Percentiles rank a stretch among this genome's conserved stretches.
Evolutionary conservation across 2,329 filamentous ascomycete genomes (phyloP).

Genomic region (Emergomyces africanus): DNA sequence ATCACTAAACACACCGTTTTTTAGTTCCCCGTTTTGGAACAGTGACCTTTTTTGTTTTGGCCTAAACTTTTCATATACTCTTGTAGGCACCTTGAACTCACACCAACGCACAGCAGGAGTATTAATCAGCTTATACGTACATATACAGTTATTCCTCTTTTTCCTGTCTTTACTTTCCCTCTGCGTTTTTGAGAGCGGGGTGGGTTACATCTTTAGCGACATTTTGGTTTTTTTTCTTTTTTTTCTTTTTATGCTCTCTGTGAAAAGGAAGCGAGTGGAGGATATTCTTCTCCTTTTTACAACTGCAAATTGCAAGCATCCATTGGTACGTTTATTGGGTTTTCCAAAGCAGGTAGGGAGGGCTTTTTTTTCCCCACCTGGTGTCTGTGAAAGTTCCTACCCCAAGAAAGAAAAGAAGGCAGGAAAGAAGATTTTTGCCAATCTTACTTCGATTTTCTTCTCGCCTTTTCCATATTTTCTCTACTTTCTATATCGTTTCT

Average conservation of each 20-base stretch:
- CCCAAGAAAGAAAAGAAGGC: not conserved
- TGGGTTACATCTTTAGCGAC: not conserved
- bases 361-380: too few species aligned
- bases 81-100: not conserved
- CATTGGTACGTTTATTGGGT: not conserved
- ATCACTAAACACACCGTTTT: not conserved
- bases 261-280: too few species aligned
- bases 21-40: not conserved
- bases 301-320: not conserved
- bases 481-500: not conserved
- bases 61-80: not conserved
- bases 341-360: not conserved
- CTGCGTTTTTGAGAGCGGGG: conserved; percentile 2
- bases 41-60: not conserved
- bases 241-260: too few species aligned
- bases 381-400: not conserved
- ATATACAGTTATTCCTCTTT: conserved; percentile 1
- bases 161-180: conserved; percentile 3
- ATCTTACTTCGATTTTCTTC: not conserved
- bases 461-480: not conserved
- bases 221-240: too few species aligned
- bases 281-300: too few species aligned
- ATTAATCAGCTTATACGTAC: not conserved
- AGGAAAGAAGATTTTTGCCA: not conserved
- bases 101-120: not conserved